Percentiles rank a stretch among this genome's conserved stretches.
Conservation (phyloP, 768 basidiomycete genomes). For the Rhizopogon vinicolor region DNA sequence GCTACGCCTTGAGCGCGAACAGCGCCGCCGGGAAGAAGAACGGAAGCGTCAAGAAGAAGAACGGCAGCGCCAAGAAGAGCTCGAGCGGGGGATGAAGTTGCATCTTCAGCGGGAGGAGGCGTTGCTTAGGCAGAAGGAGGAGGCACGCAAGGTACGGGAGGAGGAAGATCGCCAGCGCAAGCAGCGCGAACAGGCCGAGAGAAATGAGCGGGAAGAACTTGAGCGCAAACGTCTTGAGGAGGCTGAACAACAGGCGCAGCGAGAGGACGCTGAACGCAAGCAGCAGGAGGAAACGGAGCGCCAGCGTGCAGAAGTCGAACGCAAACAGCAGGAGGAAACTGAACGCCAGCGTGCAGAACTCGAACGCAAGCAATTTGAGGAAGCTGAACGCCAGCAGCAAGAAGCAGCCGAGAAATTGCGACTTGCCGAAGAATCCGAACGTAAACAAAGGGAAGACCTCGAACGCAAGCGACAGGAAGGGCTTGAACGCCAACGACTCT, state of each 20-base stretch:
- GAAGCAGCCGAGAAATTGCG: slow-evolving; percentile 4
- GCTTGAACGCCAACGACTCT: background rate
- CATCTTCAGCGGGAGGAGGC: slow-evolving; percentile 5
- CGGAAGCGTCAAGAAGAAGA: slow-evolving; percentile 35
- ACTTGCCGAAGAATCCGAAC: background rate
- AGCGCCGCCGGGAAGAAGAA: background rate
- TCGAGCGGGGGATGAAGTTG: slow-evolving; percentile 32
- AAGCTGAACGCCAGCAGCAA: slow-evolving; percentile 4
- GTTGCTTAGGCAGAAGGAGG: slow-evolving; percentile 4
- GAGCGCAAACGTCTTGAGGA: slow-evolving; percentile 3
- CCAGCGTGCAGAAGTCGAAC: slow-evolving; percentile 18
- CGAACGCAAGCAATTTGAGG: background rate
- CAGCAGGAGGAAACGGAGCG: slow-evolving; percentile 10
- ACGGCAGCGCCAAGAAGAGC: slow-evolving; percentile 23
- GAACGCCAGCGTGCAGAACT: slow-evolving; percentile 20
- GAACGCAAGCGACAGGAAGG: background rate
- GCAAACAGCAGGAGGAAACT: slow-evolving; percentile 5
- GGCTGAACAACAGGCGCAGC: background rate
- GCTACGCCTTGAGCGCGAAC: background rate
- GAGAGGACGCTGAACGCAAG: slow-evolving; percentile 4
- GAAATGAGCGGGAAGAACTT: slow-evolving; percentile 6
- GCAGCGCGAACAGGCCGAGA: background rate
- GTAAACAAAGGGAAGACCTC: background rate
- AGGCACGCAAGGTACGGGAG: slow-evolving; percentile 1
- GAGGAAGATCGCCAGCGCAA: background rate